These are phyloP conservation scores for Arthroderma sp. DNA, from an alignment of 2,329 filamentous ascomycete species.

Conservation along the genomic window DNA sequence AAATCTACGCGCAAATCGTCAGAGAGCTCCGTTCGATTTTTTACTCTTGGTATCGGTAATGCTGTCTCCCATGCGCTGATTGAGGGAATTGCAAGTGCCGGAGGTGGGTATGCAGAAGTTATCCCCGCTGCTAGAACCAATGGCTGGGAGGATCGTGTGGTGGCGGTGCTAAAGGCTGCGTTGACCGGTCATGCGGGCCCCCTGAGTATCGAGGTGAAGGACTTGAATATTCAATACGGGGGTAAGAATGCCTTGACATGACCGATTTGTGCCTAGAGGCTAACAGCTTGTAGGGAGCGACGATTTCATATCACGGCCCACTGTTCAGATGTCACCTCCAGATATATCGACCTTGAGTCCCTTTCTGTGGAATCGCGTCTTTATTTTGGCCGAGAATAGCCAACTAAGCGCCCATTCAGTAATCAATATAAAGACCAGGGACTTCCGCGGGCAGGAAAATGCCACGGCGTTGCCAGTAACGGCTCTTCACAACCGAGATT, in stretches of 20 bases:
- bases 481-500: background rate
- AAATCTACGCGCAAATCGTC: slow-evolving; percentile 16
- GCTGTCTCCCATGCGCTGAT: slow-evolving; percentile 46
- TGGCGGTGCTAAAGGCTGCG: background rate
- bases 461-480: background rate
- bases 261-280: background rate
- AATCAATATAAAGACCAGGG: background rate
- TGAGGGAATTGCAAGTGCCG: slow-evolving; percentile 47
- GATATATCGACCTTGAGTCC: background rate
- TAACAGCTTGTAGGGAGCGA: background rate
- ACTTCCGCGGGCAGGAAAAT: no score
- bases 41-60: slow-evolving; percentile 43
- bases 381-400: background rate
- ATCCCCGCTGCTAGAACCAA: background rate
- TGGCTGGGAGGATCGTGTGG: background rate
- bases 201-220: background rate
- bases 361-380: background rate
- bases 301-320: background rate
- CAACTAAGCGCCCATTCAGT: background rate
- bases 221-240: background rate
- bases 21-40: slow-evolving; percentile 41
- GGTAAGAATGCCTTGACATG: background rate
- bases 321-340: background rate
- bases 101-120: slow-evolving; percentile 36
- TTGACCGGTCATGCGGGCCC: background rate